phyloP scores from a whole-genome alignment of 2,329 filamentous ascomycete species.

The Bimuria novae-zelandiae region DNA sequence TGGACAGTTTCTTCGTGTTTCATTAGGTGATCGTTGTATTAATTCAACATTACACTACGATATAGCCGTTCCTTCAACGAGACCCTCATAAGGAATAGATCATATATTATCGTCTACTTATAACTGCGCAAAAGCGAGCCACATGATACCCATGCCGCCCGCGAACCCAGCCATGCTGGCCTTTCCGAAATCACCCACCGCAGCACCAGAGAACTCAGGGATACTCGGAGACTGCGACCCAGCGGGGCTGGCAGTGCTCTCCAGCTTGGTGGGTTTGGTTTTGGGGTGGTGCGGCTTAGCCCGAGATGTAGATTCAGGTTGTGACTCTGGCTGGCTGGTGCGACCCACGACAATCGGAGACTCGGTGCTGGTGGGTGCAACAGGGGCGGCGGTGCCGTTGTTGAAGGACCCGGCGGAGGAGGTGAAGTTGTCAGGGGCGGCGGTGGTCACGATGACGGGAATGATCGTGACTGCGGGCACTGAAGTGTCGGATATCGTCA shows the following conservation, averaged over 20 bases:
- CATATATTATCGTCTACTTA: too few species aligned
- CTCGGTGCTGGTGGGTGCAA: constrained; percentile 8
- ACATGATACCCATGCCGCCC: constrained; percentile 26
- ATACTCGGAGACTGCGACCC: constrained; percentile 6
- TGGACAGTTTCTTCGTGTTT: too few species aligned
- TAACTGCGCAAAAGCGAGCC: constrained; percentile 27
- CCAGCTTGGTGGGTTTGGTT: not conserved
- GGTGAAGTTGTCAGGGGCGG: constrained; percentile 6
- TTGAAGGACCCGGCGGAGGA: constrained; percentile 6
- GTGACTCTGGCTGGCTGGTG: not conserved
- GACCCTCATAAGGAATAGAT: too few species aligned
- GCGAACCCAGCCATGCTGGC: constrained; percentile 12
- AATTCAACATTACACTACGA: too few species aligned
- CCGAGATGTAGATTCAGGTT: not conserved
- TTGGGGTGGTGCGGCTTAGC: too few species aligned
- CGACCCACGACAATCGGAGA: constrained; percentile 8
- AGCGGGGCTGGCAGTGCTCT: not conserved
- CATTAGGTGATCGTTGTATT: too few species aligned
- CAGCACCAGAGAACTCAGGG: constrained; percentile 18
- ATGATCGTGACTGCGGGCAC: not conserved
- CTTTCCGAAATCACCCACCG: constrained; percentile 13
- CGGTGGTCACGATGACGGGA: constrained; percentile 1
- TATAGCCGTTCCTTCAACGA: too few species aligned
- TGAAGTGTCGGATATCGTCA: constrained; percentile 1
- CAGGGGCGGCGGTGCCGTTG: constrained; percentile 10